A percentile compares a stretch with the other conserved stretches of the same genome.
Conservation (phyloP, 1,139 yeast genomes). For the Pichia kudriavzevii region DNA sequence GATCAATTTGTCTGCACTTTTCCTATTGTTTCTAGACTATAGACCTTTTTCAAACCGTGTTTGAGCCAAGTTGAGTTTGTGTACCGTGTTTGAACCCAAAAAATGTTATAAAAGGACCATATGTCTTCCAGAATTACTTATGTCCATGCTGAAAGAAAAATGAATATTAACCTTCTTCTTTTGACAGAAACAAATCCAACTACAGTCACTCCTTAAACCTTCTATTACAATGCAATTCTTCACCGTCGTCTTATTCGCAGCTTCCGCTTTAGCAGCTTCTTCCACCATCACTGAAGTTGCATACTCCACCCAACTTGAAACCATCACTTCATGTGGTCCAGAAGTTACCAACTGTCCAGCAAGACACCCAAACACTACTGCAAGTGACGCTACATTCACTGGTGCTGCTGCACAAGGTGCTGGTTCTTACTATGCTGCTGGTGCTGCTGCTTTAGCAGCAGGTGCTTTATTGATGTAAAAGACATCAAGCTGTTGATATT, state of each 20-base stretch:
- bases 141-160: too few relatives aligned
- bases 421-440: constrained; percentile 22
- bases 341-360: constrained; percentile 18
- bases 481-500: too few relatives aligned
- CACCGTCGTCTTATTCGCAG: constrained; percentile 16
- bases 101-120: too few relatives aligned
- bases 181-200: constrained; percentile 11
- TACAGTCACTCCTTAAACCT: constrained; percentile 14
- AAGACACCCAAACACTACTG: constrained; percentile 7
- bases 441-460: constrained; percentile 24
- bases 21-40: too few relatives aligned
- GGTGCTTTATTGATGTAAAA: constrained; percentile 23
- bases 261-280: constrained; percentile 18
- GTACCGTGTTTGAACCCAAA: too few relatives aligned
- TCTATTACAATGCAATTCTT: constrained; percentile 20
- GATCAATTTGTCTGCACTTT: too few relatives aligned
- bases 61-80: too few relatives aligned
- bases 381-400: constrained; percentile 15
- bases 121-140: too few relatives aligned
- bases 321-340: constrained; percentile 20
- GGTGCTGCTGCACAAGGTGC: constrained; percentile 19
- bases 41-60: too few relatives aligned
- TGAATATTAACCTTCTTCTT: constrained; percentile 2
- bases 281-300: constrained; percentile 12
- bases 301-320: constrained; percentile 15